Evolutionary conservation across 257 asterid species (phyloP), one percentile per base, ranked within the genome.

Genomic region (Cordia subcordata): DNA sequence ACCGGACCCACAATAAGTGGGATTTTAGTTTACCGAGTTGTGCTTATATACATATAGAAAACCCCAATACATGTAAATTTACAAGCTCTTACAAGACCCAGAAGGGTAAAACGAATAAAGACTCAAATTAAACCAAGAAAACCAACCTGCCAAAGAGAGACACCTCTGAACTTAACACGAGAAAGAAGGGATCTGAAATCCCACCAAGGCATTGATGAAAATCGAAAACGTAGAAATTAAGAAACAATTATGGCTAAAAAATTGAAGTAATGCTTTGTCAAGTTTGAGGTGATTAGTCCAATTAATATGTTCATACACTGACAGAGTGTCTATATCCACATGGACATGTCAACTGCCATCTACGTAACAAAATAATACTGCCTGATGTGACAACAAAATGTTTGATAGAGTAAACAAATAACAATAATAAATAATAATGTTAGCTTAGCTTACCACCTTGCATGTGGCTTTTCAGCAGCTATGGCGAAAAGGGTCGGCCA

Each of bases 121-220:
- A 27, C 35, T 27, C 3, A 27, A 27, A n/a, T n/a, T n/a, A n/a
- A 27, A 27, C 35, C 44, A 44, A 61, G 62, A 46, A 22, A 58
- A 57, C 75, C 42, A 56, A 82, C 87, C 85, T 80, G 75, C 49
- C 64, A 33, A 44, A 45, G 47, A 17, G 68, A 44, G 63, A 58
- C 60, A 49, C 69, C 66, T 64, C 80, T 50, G 66, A 62, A 79
- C 75, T 67, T 60, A 50, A 60, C 70, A 61, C 60, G 44, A 60
- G 61, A 55, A 27, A 59, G 71, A 42, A 56, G 53, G 62, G 83
- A 67, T 77, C 81, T 69, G 45, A 68, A 71, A 60, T 66, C 72
- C 75, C 70, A 67, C 67, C 73, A 58, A 49, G 77, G 57, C 88
- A 83, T 83, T 42, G 63, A 58, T 8, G 35, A 64, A 42, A 21